Evolutionary conservation across 1,284 basidiomycete species (phyloP).

Genomic region (Pterula multifida): DNA sequence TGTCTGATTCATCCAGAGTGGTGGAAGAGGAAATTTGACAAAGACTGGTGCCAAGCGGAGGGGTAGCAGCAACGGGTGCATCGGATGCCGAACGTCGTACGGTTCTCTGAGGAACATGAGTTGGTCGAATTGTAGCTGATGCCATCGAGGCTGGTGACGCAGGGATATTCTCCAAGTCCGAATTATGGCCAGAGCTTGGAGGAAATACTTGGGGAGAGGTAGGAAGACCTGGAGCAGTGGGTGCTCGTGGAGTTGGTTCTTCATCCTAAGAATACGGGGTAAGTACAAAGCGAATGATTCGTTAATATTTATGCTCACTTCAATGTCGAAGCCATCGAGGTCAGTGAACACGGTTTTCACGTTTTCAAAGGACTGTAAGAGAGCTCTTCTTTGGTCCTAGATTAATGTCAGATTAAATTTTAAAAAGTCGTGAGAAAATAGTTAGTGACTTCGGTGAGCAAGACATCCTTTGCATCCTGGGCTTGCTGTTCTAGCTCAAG

Average conservation of each 20-base stretch:
- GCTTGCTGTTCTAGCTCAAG: slow-evolving; percentile 1
- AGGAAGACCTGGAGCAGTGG: background rate
- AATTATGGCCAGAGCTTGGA: background rate
- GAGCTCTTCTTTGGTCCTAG: background rate
- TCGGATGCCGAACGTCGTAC: background rate
- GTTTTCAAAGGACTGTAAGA: background rate
- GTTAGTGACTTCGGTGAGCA: background rate
- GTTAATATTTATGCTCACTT: background rate
- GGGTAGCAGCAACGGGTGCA: background rate
- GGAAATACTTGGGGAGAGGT: background rate
- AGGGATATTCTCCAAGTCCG: background rate
- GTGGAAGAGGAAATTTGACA: background rate
- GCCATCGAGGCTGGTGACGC: background rate
- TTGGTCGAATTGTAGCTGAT: background rate
- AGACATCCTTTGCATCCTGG: background rate
- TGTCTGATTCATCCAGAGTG: background rate
- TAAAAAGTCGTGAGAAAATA: too few relatives aligned
- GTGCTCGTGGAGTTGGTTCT: background rate
- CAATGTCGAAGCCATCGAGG: background rate
- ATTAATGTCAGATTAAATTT: background rate
- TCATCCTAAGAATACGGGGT: background rate
- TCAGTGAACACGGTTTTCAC: background rate
- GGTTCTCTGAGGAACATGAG: background rate
- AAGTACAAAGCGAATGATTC: too few relatives aligned
- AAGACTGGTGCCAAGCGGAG: background rate